Conservation (phyloP, 139 green algal genomes). For the Tetradesmus obliquus region DNA sequence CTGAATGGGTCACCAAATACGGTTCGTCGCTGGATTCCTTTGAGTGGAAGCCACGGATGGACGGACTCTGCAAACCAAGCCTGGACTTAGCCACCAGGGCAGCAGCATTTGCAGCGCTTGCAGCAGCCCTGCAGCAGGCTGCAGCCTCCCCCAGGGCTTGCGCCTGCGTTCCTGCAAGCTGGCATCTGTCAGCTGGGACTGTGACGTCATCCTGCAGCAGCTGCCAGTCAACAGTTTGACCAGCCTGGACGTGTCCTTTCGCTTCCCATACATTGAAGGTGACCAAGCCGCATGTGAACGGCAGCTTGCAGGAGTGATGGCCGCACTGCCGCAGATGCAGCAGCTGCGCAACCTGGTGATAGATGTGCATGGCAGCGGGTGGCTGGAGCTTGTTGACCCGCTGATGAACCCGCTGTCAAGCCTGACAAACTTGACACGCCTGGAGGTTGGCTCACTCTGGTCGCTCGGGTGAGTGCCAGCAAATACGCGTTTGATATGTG, state of each 20-base stretch:
- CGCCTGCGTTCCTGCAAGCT: background rate
- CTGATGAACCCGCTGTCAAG: background rate
- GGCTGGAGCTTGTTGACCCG: background rate
- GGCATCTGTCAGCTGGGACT: background rate
- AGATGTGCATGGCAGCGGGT: background rate
- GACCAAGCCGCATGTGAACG: background rate
- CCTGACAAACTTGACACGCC: background rate
- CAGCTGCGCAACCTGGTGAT: background rate
- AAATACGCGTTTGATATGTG: no score
- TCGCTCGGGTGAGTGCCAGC: background rate
- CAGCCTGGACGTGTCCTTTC: background rate
- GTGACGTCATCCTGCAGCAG: background rate
- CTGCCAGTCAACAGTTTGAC: background rate
- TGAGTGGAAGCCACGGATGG: background rate
- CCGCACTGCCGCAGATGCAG: background rate
- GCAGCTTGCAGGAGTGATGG: background rate
- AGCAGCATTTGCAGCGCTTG: background rate
- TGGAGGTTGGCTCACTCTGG: background rate
- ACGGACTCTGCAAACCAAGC: background rate
- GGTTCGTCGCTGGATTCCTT: background rate
- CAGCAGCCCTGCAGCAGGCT: background rate
- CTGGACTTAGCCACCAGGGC: background rate
- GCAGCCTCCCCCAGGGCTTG: background rate
- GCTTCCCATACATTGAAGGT: background rate
- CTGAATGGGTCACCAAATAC: background rate